Conservation (phyloP, 306 rosid genomes). For the Quercus bicolor region DNA sequence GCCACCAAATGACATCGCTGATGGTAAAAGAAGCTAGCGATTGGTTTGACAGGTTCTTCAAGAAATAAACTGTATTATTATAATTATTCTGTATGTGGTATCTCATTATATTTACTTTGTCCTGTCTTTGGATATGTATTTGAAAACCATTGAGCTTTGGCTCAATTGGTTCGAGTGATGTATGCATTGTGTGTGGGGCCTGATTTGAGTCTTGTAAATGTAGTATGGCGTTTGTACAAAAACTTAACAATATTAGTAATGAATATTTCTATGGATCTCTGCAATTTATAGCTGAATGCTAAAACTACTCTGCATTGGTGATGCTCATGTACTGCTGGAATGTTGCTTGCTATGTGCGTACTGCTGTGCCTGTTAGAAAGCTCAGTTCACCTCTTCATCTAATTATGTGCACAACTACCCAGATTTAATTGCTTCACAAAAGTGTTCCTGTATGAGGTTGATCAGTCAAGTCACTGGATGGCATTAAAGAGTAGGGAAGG, state of each 20-base stretch:
- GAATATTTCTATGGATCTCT: background rate
- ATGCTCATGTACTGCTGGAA: too few relatives aligned
- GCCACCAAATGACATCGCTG: constrained; percentile 48
- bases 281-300: too few relatives aligned
- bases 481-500: too few relatives aligned
- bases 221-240: background rate
- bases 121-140: background rate
- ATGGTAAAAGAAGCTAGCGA: constrained; percentile 69
- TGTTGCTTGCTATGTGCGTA: too few relatives aligned
- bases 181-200: too few relatives aligned
- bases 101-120: background rate
- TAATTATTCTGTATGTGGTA: background rate
- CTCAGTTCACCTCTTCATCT: too few relatives aligned
- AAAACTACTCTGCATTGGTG: too few relatives aligned
- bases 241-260: background rate
- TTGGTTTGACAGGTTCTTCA: constrained; percentile 73
- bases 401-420: too few relatives aligned
- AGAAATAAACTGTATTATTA: constrained; percentile 3
- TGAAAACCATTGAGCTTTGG: background rate
- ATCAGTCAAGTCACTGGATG: too few relatives aligned
- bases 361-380: too few relatives aligned
- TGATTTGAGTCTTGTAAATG: background rate
- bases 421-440: too few relatives aligned
- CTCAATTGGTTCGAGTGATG: background rate
- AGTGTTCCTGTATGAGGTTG: too few relatives aligned